Evolutionary conservation across 495 filamentous ascomycete genomes (phyloP).

Genomic region (Tuber umbilicatum): DNA sequence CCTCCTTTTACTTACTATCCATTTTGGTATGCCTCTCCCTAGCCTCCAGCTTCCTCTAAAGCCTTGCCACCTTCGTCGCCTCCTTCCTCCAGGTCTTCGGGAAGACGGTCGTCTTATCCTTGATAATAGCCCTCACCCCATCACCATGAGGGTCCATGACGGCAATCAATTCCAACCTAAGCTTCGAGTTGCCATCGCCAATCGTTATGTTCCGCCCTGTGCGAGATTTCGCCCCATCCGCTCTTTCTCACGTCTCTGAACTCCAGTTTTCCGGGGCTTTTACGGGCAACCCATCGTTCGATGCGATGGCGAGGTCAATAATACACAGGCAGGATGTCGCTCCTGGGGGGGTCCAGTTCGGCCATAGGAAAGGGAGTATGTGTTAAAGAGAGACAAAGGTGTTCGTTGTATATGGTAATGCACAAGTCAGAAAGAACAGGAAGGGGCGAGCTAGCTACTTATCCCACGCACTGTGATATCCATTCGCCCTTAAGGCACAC

Average conservation of each 20-base stretch:
- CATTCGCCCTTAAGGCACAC: no score
- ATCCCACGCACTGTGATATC: no score
- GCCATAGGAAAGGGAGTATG: no score
- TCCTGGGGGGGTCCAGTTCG: no score
- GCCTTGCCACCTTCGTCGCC: background rate
- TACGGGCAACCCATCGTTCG: constrained; percentile 88
- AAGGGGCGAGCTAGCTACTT: no score
- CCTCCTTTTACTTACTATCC: background rate
- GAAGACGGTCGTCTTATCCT: constrained; percentile 21
- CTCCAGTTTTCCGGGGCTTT: constrained; percentile 67
- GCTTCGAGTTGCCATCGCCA: constrained; percentile 32
- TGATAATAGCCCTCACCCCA: constrained; percentile 34
- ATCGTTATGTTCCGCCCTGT: constrained; percentile 53
- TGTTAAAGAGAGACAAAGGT: no score
- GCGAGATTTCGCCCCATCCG: constrained; percentile 80
- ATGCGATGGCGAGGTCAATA: no score
- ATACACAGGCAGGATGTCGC: no score
- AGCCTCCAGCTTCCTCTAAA: background rate
- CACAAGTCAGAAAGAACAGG: no score
- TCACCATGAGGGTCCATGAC: constrained; percentile 30
- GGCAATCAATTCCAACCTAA: constrained; percentile 29
- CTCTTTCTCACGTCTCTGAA: constrained; percentile 88
- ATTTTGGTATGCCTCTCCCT: background rate
- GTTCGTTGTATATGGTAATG: no score
- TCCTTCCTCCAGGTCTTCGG: constrained; percentile 1